Evolutionary conservation across 352 stramenopile species (phyloP), one percentile per base, ranked within the genome.

Genomic region (Thalassiosira livingstoniorum): DNA sequence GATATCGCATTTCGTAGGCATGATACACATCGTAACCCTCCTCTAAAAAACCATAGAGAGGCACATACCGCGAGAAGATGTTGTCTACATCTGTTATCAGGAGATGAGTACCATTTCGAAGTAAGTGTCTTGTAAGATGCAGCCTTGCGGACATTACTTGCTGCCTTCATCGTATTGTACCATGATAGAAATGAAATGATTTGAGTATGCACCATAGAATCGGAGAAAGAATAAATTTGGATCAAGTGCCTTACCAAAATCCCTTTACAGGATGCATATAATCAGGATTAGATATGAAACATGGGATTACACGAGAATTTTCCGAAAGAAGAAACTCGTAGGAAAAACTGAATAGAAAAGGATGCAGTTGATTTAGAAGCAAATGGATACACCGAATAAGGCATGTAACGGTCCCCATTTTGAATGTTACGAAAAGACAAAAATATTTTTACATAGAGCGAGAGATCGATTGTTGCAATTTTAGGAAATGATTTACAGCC

Each of bases 11-110:
- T 45, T 78, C 80, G 65, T 84, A 86, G 4, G 84, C 47, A 51
- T 83, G 71, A 58, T 78, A 75, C 11, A 88, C 67, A 53, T 90
- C 84, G 45, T 68, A 78, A 29, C 51, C 25, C 15, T 73, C 32
- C 18, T 80, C 11, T 54, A 85, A 18, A 15, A 85, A 66, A 5
- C 57, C 37, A 1, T 74, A 4, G 4, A 88, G 18, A 7, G 47
- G 27, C 0, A 86, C 37, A 63, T 80, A 84, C 35, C 62, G 60
- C 31, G 25, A 79, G 61, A 90, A 90, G 18, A 90, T 78, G 66
- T 90, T 90, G 43, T 90, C 84, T 21, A 83, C 58, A 71, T 90
- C 84, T 2, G 84, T 86, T n/a, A 90, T 34, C 11, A 90, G 60
- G 21, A 90, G 31, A 39, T 71, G 31, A 10, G 54, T 79, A 34